A percentile compares a stretch with the other conserved stretches of the same genome.
Evolutionary conservation across 2,329 filamentous ascomycete genomes (phyloP).

Genomic region (Annulohypoxylon truncatum): DNA sequence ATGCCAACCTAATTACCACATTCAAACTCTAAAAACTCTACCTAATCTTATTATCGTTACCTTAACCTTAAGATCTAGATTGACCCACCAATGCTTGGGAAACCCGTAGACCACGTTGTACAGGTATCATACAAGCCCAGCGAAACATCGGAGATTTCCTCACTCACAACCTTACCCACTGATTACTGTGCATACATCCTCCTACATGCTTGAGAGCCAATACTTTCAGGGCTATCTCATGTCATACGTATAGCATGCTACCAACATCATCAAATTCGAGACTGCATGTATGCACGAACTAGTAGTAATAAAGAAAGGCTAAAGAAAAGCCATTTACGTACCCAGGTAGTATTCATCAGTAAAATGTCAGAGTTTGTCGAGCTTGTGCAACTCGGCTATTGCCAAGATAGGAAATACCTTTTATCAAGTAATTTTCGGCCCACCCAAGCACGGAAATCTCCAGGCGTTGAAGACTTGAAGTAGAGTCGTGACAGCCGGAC

Average conservation of each 20-base stretch:
- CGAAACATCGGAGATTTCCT: conserved; percentile 12
- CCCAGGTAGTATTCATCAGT: conserved; percentile 13
- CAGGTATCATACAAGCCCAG: background rate
- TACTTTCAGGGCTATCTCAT: background rate
- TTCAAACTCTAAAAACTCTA: background rate
- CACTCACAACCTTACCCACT: background rate
- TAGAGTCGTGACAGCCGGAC: background rate
- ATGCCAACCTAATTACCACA: background rate
- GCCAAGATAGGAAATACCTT: conserved; percentile 12
- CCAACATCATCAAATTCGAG: background rate
- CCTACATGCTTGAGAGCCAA: too few species aligned
- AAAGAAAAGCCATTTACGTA: background rate
- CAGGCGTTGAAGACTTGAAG: background rate
- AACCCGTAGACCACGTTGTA: background rate
- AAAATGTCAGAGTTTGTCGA: conserved; percentile 7
- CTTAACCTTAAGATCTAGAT: conserved; percentile 16
- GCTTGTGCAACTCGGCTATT: conserved; percentile 3
- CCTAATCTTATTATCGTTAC: conserved; percentile 11
- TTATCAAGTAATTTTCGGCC: conserved; percentile 16
- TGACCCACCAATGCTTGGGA: background rate
- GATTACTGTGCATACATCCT: background rate
- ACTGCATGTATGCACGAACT: background rate
- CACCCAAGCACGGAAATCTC: conserved; percentile 9
- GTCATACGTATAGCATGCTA: background rate
- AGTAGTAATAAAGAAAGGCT: background rate